A percentile compares a stretch with the other conserved stretches of the same genome.
Evolutionary conservation across 2,329 filamentous ascomycete species (phyloP).

Genomic region (Nothomitra cinnamomea): DNA sequence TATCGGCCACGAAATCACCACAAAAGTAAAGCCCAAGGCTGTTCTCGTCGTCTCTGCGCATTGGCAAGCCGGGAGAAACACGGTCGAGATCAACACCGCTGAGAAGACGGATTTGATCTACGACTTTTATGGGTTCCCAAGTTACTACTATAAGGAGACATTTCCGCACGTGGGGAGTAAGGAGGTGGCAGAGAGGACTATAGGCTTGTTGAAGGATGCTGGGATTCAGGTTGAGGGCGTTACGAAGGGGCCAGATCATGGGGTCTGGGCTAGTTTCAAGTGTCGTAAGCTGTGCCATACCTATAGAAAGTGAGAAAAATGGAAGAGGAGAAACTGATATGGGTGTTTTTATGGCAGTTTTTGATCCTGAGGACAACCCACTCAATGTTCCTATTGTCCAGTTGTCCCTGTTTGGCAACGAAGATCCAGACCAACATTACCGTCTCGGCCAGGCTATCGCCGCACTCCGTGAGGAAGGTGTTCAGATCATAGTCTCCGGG

Average conservation of each 20-base stretch:
- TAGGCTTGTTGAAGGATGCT: slow-evolving; percentile 34
- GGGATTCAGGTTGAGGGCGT: slow-evolving; percentile 43
- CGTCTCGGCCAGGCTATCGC: slow-evolving; percentile 48
- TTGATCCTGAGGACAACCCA: slow-evolving; percentile 43
- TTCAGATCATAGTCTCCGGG: slow-evolving; percentile 53
- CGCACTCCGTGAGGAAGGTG: slow-evolving; percentile 46
- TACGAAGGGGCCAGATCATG: slow-evolving; percentile 53
- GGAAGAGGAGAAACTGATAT: background rate
- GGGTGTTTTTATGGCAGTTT: slow-evolving; percentile 28
- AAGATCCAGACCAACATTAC: slow-evolving; percentile 50
- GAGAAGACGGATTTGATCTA: slow-evolving; percentile 51
- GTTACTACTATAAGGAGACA: slow-evolving; percentile 48
- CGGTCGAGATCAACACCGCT: slow-evolving; percentile 48
- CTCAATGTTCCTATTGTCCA: slow-evolving; percentile 53
- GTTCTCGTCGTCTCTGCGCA: slow-evolving; percentile 64
- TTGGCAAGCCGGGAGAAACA: slow-evolving; percentile 44
- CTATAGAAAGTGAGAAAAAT: background rate
- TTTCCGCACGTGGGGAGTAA: slow-evolving; percentile 48
- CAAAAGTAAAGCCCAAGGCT: slow-evolving; percentile 51
- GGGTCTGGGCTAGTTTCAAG: slow-evolving; percentile 55
- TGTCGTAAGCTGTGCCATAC: slow-evolving; percentile 22
- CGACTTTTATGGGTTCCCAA: slow-evolving; percentile 58
- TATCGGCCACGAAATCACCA: slow-evolving; percentile 54
- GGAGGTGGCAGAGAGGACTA: slow-evolving; percentile 40
- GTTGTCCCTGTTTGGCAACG: slow-evolving; percentile 48